These are phyloP conservation scores for Byssochlamys sp. DNA, from an alignment of 2,329 filamentous ascomycete species.

Conservation along the genomic window DNA sequence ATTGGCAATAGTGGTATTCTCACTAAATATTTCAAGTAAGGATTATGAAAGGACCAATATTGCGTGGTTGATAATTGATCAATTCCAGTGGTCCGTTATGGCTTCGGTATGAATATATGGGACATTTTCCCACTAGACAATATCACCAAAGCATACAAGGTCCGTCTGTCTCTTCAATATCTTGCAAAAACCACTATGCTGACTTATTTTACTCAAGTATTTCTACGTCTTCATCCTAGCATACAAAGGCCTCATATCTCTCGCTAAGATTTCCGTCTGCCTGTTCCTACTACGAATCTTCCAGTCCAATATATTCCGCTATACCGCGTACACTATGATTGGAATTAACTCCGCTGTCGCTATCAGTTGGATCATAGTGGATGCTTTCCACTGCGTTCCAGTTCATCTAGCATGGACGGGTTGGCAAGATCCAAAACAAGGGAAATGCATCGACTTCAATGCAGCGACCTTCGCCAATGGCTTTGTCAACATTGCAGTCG, in stretches of 20 bases:
- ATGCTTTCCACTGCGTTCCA: not conserved
- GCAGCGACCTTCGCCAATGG: not conserved
- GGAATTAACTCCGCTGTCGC: constrained; percentile 4
- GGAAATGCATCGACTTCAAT: not conserved
- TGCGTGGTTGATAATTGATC: not conserved
- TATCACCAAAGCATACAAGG: constrained; percentile 13
- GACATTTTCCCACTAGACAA: constrained; percentile 12
- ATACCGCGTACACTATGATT: constrained; percentile 11
- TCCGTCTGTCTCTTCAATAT: not conserved
- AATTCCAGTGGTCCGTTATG: constrained; percentile 11
- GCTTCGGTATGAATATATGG: constrained; percentile 16
- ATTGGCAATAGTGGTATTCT: not conserved
- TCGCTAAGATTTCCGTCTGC: constrained; percentile 12
- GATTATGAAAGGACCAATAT: not conserved
- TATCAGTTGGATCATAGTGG: not conserved
- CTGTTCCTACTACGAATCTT: constrained; percentile 17
- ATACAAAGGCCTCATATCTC: not conserved
- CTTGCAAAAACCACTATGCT: not conserved
- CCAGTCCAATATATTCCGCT: constrained; percentile 9
- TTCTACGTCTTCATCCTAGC: not conserved
- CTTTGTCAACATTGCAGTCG: not conserved
- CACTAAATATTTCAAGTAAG: not conserved
- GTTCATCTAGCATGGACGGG: not conserved
- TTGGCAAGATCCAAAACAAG: not conserved
- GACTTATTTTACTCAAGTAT: not conserved